Evolutionary conservation across 768 basidiomycete species (phyloP), one percentile per base, ranked within the genome.

Genomic region (Auriscalpium microsporum): DNA sequence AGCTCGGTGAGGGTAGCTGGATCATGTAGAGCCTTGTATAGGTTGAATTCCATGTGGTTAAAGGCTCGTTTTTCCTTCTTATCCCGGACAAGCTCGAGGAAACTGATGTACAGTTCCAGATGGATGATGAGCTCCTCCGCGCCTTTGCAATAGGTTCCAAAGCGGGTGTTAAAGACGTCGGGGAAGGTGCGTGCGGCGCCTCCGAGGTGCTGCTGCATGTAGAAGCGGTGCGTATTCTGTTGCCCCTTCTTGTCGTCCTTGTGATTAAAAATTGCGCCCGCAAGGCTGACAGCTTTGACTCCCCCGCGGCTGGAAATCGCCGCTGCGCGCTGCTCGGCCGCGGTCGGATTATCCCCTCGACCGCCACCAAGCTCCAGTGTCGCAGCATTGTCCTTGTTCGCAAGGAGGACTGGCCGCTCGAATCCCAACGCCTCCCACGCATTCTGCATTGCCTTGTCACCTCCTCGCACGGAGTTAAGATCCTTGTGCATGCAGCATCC

Each of bases 31-130:
- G 58, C 67, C 8, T 46, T 62, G 35, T 51, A 56, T 10, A 66
- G 38, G 54, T 70, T 70, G 36, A 56, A 34, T 46, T 71, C 66
- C 49, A 71, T 64, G 50, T 71, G 62, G 28, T 54, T 71, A 35
- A 55, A 48, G 2, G 45, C 58, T 11, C 44, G 49, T 33, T 50
- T 53, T 13, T 62, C 56, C 55, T 69, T 67, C 44, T 45, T 13
- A 45, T 65, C 48, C 11, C 50, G 34, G n/a, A 63, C 38, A 4
- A 61, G 38, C 35, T 59, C 54, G 13, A 68, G 56, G 52, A 68
- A 68, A 11, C 59, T 45, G n/a, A 54, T 28, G 38, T 55, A 62
- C 13, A 57, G 23, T 2, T 45, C 38, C 3, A 46, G 57, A 42
- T 56, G 53, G 38, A 52, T 48, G 16, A 65, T 37, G n/a, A 64